Base-by-base conservation (phyloP, 345 rosid genomes). In the Anastatica hierochuntica region DNA sequence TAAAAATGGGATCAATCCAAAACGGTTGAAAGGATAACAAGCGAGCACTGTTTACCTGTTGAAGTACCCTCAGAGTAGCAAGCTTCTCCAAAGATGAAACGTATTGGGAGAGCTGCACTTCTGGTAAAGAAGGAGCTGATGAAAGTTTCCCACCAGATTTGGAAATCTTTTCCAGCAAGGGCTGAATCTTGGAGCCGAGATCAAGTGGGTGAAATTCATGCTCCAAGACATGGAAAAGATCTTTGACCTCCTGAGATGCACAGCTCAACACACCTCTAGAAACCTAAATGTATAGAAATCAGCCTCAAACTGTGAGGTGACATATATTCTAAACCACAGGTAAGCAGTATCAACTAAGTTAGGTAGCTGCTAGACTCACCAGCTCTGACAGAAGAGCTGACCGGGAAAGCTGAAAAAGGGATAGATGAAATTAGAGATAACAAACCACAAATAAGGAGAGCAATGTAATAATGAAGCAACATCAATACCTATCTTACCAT, bases 171-270 rank as follows among this genome's bases (percentile, higher is more conserved):
- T 77, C 44, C 63, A 94, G 64, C 58, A 85, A 44, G 17, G 97
- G 94, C 64, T 82, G 96, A 41, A 76, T 72, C 76, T 80, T 94
- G 18, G 79, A 70, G 7, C 89, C 85, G 56, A 86, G 85, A 75
- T 88, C 97, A 19, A 88, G 67, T 8, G 97, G 95, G 33, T 80
- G 77, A 72, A 84, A 85, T 41, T 88, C 97, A 49, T 85, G 84
- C 77, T 94, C 99, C 56, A 94, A 63, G 56, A 88, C 76, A 76
- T 84, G 77, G 72, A 81, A 88, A 33, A 94, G 85, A 66, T 94
- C 99, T 66, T 94, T 94, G 20, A 85, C 97, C 70, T 94, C 99
- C 71, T 80, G 99, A n/a, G 80, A 80, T 3, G 81, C 97, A 80
- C 95, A 94, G 68, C 85, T 84, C 65, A 88, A 60, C 13, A 88